Percentiles rank a stretch among this genome's conserved stretches.
These are phyloP conservation scores for Pachyrhizus erosus DNA, from an alignment of 306 rosid genomes.

Conservation along the genomic window DNA sequence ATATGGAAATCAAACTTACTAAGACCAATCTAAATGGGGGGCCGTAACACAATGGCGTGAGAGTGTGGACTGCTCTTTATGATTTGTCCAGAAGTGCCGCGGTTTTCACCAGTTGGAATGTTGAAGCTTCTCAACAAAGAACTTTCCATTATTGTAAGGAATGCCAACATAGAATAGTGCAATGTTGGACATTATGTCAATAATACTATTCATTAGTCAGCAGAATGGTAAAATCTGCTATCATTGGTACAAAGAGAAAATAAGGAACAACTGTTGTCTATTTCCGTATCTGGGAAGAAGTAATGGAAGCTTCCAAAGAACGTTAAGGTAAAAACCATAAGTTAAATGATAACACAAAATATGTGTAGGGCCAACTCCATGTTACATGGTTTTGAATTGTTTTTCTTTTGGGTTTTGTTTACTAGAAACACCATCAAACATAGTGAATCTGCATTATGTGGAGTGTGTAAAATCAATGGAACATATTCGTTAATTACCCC, in stretches of 20 bases:
- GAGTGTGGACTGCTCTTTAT: background rate
- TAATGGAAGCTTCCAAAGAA: background rate
- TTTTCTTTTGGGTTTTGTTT: slow-evolving; percentile 22
- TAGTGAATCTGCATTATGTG: slow-evolving; percentile 10
- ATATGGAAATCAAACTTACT: too few relatives aligned
- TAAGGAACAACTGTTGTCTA: background rate
- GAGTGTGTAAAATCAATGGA: slow-evolving; percentile 24
- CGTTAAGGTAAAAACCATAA: background rate
- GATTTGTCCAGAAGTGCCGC: background rate
- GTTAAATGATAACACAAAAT: background rate
- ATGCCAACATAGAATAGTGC: background rate
- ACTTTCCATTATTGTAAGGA: background rate
- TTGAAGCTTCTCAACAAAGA: background rate
- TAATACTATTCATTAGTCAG: background rate
- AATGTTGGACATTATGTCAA: background rate
- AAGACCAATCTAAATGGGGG: too few relatives aligned
- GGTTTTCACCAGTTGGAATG: too few relatives aligned
- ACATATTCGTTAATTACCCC: slow-evolving; percentile 41
- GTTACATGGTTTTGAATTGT: background rate
- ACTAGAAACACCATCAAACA: background rate
- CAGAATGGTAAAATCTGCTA: background rate
- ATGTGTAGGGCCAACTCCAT: background rate
- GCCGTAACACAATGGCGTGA: background rate
- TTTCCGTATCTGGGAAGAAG: background rate
- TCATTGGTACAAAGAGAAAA: background rate